Base-by-base conservation (phyloP, 2,329 filamentous ascomycete species). In the Penicillium fuscoglaucum region DNA sequence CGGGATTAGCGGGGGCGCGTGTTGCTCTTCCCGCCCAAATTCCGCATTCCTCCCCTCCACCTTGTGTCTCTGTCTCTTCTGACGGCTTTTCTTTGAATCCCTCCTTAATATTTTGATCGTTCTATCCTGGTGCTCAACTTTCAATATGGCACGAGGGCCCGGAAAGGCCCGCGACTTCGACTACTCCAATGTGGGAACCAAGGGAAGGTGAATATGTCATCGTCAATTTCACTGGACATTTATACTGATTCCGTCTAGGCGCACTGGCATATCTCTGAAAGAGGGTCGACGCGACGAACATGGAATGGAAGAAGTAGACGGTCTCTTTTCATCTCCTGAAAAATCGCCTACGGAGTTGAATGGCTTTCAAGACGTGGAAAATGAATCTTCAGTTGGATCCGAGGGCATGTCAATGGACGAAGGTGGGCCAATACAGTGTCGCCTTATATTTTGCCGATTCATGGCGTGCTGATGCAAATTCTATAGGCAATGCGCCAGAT, bases 211-310 rank as follows among this genome's bases (percentile, higher is more conserved):
- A 70, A 28, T n/a, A 29, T 47, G 13, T 39, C 40, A 52, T 39
- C 31, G 33, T 48, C 48, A 28, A 51, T 51, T 52, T n/a, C 45
- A 52, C 54, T 54, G n/a, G 45, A 15, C 28, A 43, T 45, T 7
- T 33, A 50, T 55, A 45, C 63, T 72, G 56, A 52, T 48, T 50
- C 65, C 56, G 19, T 52, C 50, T 66, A 97, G 93, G 67, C 96
- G 96, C 83, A 99, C 95, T 0, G 95, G 95, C 45, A 84, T 96
- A 28, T 89, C 87, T 1, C 77, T 98, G 33, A 85, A 87, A 68
- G 91, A 96, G 55, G 91, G 91, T 52, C 81, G 87, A 60, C 89
- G 91, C 77, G 93, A 98, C 77, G 92, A 96, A 73, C 82, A 96
- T 82, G 95, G 93, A 74, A 87, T 99, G 80, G 91, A 97, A 73